Evolutionary conservation across 228 moss, liverwort and hornwort species (phyloP).

Genomic region (Sphagnum magellanicum): DNA sequence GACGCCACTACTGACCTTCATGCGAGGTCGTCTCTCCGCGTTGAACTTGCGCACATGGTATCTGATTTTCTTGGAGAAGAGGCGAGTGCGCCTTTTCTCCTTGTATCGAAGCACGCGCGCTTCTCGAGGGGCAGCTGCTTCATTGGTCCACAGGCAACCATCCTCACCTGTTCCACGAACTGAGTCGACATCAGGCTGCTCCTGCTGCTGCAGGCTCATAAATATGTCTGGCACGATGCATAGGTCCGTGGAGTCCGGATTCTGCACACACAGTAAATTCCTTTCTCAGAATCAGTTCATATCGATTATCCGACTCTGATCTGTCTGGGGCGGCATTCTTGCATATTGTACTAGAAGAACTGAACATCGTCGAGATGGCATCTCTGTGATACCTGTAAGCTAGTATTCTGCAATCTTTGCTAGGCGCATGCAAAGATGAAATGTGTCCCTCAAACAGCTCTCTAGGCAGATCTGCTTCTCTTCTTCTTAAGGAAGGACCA

Average conservation of each 20-base stretch:
- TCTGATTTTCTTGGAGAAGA: constrained; percentile 52
- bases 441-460: too few species aligned
- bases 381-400: not conserved
- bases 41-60: constrained; percentile 61
- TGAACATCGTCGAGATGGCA: not conserved
- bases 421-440: not conserved
- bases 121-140: constrained; percentile 8
- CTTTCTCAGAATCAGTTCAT: too few species aligned
- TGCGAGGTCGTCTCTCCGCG: constrained; percentile 48
- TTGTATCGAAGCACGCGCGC: constrained; percentile 53
- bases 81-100: constrained; percentile 43
- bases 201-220: constrained; percentile 1
- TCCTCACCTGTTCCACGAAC: constrained; percentile 23
- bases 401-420: not conserved
- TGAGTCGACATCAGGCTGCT: constrained; percentile 25
- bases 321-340: too few species aligned
- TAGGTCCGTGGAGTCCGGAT: constrained; percentile 9
- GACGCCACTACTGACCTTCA: constrained; percentile 35
- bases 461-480: not conserved
- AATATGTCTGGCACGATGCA: constrained; percentile 47
- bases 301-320: too few species aligned
- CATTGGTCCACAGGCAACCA: too few species aligned
- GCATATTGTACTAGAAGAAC: constrained; percentile 2
- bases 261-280: too few species aligned
- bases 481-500: not conserved